Base-by-base conservation (phyloP, 768 basidiomycete genomes). In the Butyriboletus loyo region DNA sequence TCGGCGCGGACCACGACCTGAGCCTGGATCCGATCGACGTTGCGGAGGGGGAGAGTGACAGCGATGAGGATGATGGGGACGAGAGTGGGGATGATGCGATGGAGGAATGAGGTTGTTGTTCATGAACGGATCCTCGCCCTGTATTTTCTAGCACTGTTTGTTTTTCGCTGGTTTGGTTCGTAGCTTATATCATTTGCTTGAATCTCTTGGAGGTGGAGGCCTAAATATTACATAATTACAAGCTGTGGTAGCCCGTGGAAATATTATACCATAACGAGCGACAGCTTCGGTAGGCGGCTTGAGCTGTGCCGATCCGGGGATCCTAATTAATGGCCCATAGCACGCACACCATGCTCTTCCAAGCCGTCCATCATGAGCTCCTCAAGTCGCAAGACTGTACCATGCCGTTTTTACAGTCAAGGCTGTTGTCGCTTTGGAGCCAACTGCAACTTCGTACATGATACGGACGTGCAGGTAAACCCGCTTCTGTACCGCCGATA, bases 1-100 rank as follows among this genome's bases (percentile, higher is more conserved):
- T 88, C 22, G 92, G 92, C 7, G 92, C 92, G 32, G 96, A 97
- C 64, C 93, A 97, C 62, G 93, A 94, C 64, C 86, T 98, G 66
- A 79, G 82, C 41, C 66, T 98, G 42, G 89, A 91, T 34, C 76
- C 84, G 8, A 81, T 98, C 55, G 86, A 89, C 24, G 92, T 97
- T 48, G 92, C 86, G 0, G 91, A 96, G 67, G 94, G 93, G 3
- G 92, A 92, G 67, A 89, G 86, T 55, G 88, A 89, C 49, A 85
- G 84, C 49, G 91, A 91, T 51, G 85, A 54, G 9, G 59, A 84
- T 42, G 85, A 53, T 42, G 85, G 50, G 24, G 59, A 84, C 46
- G 85, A 85, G 40, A 83, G 82, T 49, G 85, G 74, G 24, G 85
- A 85, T 34, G 85, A 83, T 45, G 63, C 63, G 53, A 82, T 82